Conservation (phyloP, 208 protist species). For the Pavlovales sp. region DNA sequence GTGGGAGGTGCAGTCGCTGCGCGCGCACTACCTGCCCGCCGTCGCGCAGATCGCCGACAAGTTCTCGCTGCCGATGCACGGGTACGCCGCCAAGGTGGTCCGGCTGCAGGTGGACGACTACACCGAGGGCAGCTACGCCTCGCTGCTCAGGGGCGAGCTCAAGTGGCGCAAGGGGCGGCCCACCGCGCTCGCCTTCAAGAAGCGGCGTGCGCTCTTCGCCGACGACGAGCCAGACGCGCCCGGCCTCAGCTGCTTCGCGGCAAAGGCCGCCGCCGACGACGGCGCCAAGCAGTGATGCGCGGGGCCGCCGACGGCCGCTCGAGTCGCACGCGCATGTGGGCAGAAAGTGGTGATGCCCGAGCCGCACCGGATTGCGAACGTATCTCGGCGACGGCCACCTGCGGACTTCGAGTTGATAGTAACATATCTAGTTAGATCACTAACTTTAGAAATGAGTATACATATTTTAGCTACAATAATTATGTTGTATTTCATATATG, state of each 20-base stretch:
- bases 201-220: not conserved
- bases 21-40: not conserved
- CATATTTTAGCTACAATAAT: too few relatives aligned
- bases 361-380: too few relatives aligned
- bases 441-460: too few relatives aligned
- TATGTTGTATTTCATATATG: too few relatives aligned
- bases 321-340: too few relatives aligned
- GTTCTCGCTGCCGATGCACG: not conserved
- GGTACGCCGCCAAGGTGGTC: not conserved
- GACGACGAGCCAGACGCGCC: not conserved
- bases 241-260: not conserved
- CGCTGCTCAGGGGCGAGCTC: not conserved
- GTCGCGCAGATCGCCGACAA: not conserved
- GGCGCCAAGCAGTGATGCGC: too few relatives aligned
- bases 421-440: too few relatives aligned
- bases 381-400: too few relatives aligned
- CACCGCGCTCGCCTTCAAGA: not conserved
- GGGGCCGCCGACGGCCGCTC: too few relatives aligned
- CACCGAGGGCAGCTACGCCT: not conserved
- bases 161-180: not conserved
- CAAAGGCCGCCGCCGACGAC: too few relatives aligned
- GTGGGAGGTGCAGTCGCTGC: constrained; percentile 20
- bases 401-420: too few relatives aligned
- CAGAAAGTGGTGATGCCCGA: too few relatives aligned
- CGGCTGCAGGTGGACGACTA: not conserved